Percentiles rank a stretch among this genome's conserved stretches.
These are phyloP conservation scores for Juglanconis oblonga DNA, from an alignment of 2,329 filamentous ascomycete genomes.

Conservation along the genomic window DNA sequence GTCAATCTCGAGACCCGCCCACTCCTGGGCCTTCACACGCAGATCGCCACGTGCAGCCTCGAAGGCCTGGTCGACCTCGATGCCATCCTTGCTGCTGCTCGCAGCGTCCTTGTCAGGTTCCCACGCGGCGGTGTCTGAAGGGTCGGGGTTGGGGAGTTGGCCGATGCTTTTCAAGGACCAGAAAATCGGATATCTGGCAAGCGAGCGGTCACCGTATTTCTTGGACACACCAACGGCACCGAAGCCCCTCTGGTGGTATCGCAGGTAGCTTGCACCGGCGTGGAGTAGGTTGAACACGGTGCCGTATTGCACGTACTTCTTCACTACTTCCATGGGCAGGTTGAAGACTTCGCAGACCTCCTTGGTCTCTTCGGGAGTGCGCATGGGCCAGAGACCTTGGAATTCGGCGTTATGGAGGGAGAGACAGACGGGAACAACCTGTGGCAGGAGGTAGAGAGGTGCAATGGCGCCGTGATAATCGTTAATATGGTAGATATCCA, in stretches of 20 bases:
- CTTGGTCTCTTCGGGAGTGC: slow-evolving; percentile 56
- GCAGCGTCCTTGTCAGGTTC: slow-evolving; percentile 44
- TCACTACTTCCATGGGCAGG: slow-evolving; percentile 50
- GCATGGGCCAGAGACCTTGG: slow-evolving; percentile 65
- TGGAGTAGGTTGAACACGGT: slow-evolving; percentile 65
- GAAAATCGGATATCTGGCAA: slow-evolving; percentile 65
- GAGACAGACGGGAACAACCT: slow-evolving; percentile 58
- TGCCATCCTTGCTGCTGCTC: slow-evolving; percentile 43
- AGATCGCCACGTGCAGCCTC: slow-evolving; percentile 53
- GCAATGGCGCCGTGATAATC: slow-evolving; percentile 42
- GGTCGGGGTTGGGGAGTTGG: slow-evolving; percentile 63
- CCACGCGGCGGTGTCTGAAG: slow-evolving; percentile 60
- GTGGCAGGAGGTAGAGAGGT: slow-evolving; percentile 61
- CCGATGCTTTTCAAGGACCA: slow-evolving; percentile 64
- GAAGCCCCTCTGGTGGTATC: slow-evolving; percentile 62
- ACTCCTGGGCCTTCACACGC: slow-evolving; percentile 62
- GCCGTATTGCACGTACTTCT: slow-evolving; percentile 63
- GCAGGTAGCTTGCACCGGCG: slow-evolving; percentile 59
- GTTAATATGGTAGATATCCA: slow-evolving; percentile 39
- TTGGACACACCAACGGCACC: slow-evolving; percentile 64
- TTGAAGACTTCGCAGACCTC: slow-evolving; percentile 65
- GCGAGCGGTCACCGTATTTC: slow-evolving; percentile 66
- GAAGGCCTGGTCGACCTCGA: slow-evolving; percentile 52
- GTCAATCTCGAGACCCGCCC: slow-evolving; percentile 63
- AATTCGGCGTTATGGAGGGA: slow-evolving; percentile 68